Base-by-base conservation (phyloP, 805 yeast species). In the Wickerhamomyces xylosicus region DNA sequence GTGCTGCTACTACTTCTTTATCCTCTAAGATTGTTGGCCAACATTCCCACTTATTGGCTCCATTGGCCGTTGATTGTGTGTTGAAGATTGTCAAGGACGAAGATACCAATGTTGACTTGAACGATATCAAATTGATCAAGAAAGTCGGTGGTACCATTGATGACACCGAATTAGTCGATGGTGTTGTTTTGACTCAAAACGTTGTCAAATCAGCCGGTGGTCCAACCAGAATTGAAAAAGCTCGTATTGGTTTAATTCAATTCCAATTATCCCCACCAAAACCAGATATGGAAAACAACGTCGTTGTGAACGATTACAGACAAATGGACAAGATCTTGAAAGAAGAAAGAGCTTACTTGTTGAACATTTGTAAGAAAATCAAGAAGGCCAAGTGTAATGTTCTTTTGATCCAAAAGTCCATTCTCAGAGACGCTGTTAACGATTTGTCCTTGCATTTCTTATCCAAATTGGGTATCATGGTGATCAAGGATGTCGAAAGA, bases 251-350 rank as follows among this genome's bases (percentile, higher is more conserved):
- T 84, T 21, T 73, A 84, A 56, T 55, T 66, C 94, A 52, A 80
- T 92, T 59, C 94, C 98, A 35, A 86, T 86, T 65, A 84, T 97
- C 32, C 74, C 97, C 75, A 84, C 55, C 99, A 87, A 68, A 92
- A 85, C 69, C 98, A 85, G 69, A 73, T 34, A 53, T 94, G 82
- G 98, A 92, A 66, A 92, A 92, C 62, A 90, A 89, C 58, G 90
- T 92, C 37, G 95, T 92, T 41, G 97, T 92, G 40, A 92, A 85
- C 57, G 99, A 92, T 62, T 92, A 92, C 68, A 77, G 98, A 63
- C 98, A 92, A 64, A 92, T 92, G 99, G 99, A 92, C 64, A 92
- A 90, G 67, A 92, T 92, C 51, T 71, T 92, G 58, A 92, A 94
- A 58, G 99, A 92, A 65, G 98, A 92, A 70, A 80, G 99, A 59